Evolutionary conservation across 305 asterid species (phyloP), one percentile per base, ranked within the genome.

Genomic region (Plantago coronopus): DNA sequence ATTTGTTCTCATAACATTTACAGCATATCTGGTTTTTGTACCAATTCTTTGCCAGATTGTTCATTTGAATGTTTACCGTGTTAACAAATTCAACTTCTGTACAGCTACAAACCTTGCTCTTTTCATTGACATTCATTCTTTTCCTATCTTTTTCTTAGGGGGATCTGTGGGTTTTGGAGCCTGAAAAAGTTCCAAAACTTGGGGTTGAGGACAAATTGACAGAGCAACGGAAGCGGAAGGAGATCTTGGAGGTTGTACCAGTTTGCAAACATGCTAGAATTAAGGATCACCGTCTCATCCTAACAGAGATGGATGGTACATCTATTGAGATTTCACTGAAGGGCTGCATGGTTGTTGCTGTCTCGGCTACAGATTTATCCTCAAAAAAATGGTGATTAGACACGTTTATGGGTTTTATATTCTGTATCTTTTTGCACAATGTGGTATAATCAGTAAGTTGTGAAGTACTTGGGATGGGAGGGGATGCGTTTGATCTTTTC

Each of bases 291-390:
- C 70, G 45, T 67, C 96, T 91, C 63, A 67, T 73, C 71, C 62
- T 91, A 62, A 75, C 61, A 21, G 98, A 91, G 50, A 61, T 80
- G 19, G 95, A 86, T 84, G 82, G 83, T 72, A 80, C 87, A 44
- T 58, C 18, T 62, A 71, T 73, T 22, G 85, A 86, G 69, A 81
- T 91, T 76, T 74, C 51, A 55, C 91, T 91, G 18, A 81, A 44
- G 62, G 94, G 94, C 54, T 91, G 98, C 81, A 71, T 68, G 44
- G 50, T 89, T 57, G 76, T 72, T 15, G 91, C 98, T 79, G 97
- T 91, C 72, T 91, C 98, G 1, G 89, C 95, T 64, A 76, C 98
- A 70, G 76, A 67, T 74, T 48, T 75, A 73, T 59, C 97, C 20
- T 64, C 91, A 17, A 81, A 83, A 74, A 91, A 91, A 84, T 91